phyloP scores from a whole-genome alignment of 768 basidiomycete genomes.

The Mrakia gelida region DNA sequence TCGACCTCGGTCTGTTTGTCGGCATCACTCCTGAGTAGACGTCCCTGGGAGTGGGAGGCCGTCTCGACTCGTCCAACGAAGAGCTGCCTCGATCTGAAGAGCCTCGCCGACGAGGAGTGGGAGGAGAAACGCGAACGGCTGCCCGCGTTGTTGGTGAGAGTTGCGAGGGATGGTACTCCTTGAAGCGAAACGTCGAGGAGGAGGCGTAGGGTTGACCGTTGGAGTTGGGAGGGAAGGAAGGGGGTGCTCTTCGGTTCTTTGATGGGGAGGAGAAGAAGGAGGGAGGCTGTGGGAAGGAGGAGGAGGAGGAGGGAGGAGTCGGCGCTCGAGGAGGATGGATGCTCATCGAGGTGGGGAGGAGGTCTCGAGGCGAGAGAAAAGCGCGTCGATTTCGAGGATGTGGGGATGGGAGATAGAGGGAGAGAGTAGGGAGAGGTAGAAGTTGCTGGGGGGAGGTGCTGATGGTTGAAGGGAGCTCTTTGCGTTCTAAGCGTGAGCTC shows the following conservation, averaged over 20 bases:
- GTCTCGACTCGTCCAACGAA: neutral
- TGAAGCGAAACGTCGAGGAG: neutral
- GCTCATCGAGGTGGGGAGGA: neutral
- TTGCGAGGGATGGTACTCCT: neutral
- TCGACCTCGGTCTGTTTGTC: neutral
- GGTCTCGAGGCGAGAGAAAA: no score
- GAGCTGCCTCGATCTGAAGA: neutral
- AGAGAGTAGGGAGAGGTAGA: no score
- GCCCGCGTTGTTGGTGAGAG: slow-evolving; percentile 5
- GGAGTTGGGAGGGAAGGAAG: neutral
- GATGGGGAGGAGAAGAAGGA: slow-evolving; percentile 15
- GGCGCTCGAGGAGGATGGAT: neutral
- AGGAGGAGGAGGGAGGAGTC: neutral
- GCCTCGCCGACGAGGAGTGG: neutral
- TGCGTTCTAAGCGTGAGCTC: no score
- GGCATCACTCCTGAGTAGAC: slow-evolving; percentile 12
- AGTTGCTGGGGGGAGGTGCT: no score
- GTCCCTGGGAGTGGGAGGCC: neutral
- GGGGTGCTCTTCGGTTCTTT: neutral
- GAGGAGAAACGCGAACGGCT: neutral
- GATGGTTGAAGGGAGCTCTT: no score
- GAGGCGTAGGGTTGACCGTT: neutral
- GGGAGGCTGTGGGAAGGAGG: slow-evolving; percentile 11
- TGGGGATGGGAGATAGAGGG: no score
- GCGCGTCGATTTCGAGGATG: no score